Conservation (phyloP, 768 basidiomycete species). For the Tremella yokohamensis region DNA sequence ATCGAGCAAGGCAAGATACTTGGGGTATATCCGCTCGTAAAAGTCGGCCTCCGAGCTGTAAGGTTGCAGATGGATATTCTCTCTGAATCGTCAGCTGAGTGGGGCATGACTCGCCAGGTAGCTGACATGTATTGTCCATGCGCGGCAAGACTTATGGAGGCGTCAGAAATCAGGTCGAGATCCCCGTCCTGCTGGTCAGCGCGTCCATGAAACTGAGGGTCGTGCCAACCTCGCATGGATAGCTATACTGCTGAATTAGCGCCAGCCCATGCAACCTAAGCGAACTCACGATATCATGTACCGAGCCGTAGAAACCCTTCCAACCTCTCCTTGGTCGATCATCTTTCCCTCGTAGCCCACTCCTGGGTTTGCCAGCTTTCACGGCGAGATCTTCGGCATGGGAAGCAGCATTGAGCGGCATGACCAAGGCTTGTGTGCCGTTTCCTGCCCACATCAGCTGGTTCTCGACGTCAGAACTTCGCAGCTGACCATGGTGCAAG, state of each 20-base stretch:
- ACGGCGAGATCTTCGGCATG: constrained; percentile 61
- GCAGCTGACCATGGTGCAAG: constrained; percentile 73
- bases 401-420: constrained; percentile 86
- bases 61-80: constrained; percentile 66
- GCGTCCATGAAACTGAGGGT: constrained; percentile 3
- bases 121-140: constrained; percentile 75
- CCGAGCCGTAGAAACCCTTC: constrained; percentile 74
- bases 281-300: constrained; percentile 81
- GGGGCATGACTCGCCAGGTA: not conserved
- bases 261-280: not conserved
- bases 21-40: constrained; percentile 67
- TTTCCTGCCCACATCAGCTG: constrained; percentile 58
- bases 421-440: constrained; percentile 86
- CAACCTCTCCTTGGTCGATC: constrained; percentile 50
- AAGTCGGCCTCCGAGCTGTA: constrained; percentile 72
- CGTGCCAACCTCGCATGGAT: constrained; percentile 73
- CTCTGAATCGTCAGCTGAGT: constrained; percentile 25
- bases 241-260: constrained; percentile 52
- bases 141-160: constrained; percentile 71
- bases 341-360: constrained; percentile 49
- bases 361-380: constrained; percentile 46
- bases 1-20: constrained; percentile 63
- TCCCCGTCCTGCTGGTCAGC: constrained; percentile 67
- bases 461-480: too few species aligned
- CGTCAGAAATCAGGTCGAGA: constrained; percentile 71